Conservation (phyloP, 306 rosid species). For the Myrica gale region DNA sequence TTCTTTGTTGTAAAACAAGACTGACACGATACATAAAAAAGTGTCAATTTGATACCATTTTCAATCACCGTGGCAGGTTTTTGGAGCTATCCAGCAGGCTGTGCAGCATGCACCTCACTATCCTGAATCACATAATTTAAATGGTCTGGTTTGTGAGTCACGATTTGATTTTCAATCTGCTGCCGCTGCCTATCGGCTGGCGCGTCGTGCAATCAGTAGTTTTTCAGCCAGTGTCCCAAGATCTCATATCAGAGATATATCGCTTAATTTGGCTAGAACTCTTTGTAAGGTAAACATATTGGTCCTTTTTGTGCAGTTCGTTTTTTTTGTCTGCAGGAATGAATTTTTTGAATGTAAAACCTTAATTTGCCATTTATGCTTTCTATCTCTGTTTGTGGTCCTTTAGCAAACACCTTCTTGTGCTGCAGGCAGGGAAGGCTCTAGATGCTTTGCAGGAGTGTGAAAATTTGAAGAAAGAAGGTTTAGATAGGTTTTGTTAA, state of each 20-base stretch:
- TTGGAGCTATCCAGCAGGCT: slow-evolving; percentile 91
- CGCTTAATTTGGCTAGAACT: slow-evolving; percentile 80
- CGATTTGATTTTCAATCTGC: slow-evolving; percentile 73
- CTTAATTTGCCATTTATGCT: neutral
- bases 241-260: slow-evolving; percentile 52
- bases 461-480: slow-evolving; percentile 74
- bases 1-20: slow-evolving; percentile 18
- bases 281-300: slow-evolving; percentile 56
- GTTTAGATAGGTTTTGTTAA: slow-evolving; percentile 32
- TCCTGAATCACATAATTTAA: slow-evolving; percentile 87
- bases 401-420: slow-evolving; percentile 19
- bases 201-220: slow-evolving; percentile 53
- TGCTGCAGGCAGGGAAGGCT: slow-evolving; percentile 75
- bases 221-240: slow-evolving; percentile 40
- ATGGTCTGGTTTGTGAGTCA: slow-evolving; percentile 82
- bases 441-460: slow-evolving; percentile 76
- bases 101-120: slow-evolving; percentile 75
- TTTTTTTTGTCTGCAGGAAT: neutral
- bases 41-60: slow-evolving; percentile 19
- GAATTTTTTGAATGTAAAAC: neutral
- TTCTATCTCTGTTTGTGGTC: neutral
- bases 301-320: slow-evolving; percentile 19
- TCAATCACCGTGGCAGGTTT: slow-evolving; percentile 52
- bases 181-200: slow-evolving; percentile 62
- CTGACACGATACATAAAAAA: neutral